Evolutionary conservation across 2,329 filamentous ascomycete genomes (phyloP).

Genomic region (Rasamsonia emersonii): DNA sequence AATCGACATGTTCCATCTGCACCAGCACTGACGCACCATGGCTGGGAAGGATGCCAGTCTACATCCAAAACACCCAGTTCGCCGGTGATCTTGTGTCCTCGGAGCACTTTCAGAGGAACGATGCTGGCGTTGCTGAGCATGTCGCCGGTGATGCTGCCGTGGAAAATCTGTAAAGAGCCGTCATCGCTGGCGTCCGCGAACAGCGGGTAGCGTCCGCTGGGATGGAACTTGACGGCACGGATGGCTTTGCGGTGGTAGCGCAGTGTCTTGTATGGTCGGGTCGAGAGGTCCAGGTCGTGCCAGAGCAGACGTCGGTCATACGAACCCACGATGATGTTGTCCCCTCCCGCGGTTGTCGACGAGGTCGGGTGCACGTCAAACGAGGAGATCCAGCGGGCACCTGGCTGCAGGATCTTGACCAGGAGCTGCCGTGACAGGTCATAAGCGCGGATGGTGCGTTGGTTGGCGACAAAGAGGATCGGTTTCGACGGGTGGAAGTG

Average conservation of each 20-base stretch:
- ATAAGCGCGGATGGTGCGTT: constrained; percentile 86
- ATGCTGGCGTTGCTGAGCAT: constrained; percentile 95
- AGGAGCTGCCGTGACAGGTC: constrained; percentile 87
- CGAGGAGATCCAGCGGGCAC: constrained; percentile 86
- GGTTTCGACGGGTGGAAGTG: constrained; percentile 92
- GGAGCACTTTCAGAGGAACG: constrained; percentile 88
- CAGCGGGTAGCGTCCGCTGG: constrained; percentile 63
- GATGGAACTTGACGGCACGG: constrained; percentile 79
- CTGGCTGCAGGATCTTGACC: constrained; percentile 86
- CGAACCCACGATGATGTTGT: constrained; percentile 88
- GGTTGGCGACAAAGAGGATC: constrained; percentile 91
- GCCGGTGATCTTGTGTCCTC: constrained; percentile 77
- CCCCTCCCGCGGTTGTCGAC: constrained; percentile 80
- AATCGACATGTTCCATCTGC: constrained; percentile 87
- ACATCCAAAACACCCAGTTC: constrained; percentile 87
- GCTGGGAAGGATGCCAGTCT: constrained; percentile 90
- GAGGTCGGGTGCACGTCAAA: constrained; percentile 89
- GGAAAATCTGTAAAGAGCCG: constrained; percentile 90
- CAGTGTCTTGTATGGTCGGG: constrained; percentile 89
- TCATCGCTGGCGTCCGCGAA: constrained; percentile 96
- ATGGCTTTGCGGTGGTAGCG: constrained; percentile 92
- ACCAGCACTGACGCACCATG: constrained; percentile 89
- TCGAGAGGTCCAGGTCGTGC: constrained; percentile 92
- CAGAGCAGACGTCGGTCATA: constrained; percentile 91
- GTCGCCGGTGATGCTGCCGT: constrained; percentile 89